Evolutionary conservation across 2,329 filamentous ascomycete genomes (phyloP), one percentile per base, ranked within the genome.

Genomic region (Escovopsis sp.): DNA sequence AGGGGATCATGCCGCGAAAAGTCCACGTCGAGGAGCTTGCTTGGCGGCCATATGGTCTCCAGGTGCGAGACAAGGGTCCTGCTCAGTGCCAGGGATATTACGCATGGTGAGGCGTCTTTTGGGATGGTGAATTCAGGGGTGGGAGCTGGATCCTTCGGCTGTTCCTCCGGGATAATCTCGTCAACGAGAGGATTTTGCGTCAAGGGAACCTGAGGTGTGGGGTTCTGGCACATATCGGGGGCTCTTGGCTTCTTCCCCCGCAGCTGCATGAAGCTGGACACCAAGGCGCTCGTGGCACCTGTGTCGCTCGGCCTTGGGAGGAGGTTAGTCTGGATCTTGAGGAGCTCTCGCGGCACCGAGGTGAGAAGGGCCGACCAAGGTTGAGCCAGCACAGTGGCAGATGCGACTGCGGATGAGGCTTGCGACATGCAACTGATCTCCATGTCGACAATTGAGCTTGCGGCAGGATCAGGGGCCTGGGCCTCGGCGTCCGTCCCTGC

Each of bases 21-120:
- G 43, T 79, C 72, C 33, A 76, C 64, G 42, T 81, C 76, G 8
- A 79, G 57, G 21, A 80, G 55, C 1, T 65, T 57, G 6, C 70
- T 56, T 1, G 48, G 43, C 0, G 70, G 62, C 45, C 72, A 66
- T 0, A 62, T 44, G 2, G 54, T 49, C 39, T 70, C 61, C 2
- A 82, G 54, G 2, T 54, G 46, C n/a, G 59, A 64, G 11, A 74
- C 46, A 2, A 81, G 46, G 0, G 40, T 33, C 25, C 68, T 65
- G 13, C 64, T 58, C 27, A 68, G 47, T 10, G 51, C 55, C 1
- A 68, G 52, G 0, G 76, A 72, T 14, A 75, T 55, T 7, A 81
- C 62, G 42, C 75, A 52, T 3, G 44, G 41, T 9, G 44, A 48
- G 4, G 35, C 42, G 11, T 43, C 33, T 3, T 26, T 16, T 1